Conservation (phyloP, 176 grass and related monocot genomes). For the Carex myosuroides region DNA sequence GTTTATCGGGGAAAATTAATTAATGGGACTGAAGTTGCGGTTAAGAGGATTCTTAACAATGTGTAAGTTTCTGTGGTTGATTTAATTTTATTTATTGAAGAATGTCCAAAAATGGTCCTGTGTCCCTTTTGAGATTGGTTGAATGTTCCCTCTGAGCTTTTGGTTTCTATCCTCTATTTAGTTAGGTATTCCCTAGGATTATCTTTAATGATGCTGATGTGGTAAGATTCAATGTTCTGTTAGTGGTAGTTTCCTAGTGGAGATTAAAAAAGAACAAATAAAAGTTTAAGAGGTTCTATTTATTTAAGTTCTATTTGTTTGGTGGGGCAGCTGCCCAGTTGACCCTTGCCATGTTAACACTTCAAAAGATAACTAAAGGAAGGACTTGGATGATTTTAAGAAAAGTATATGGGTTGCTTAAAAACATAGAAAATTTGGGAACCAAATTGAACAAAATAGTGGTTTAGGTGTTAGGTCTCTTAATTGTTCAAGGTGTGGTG, state of each 20-base stretch:
- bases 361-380: not conserved
- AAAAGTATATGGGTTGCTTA: not conserved
- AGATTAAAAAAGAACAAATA: not conserved
- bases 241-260: not conserved
- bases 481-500: not conserved
- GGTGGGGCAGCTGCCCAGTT: not conserved
- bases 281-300: not conserved
- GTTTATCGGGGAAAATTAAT: constrained; percentile 66
- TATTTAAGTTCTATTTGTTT: not conserved
- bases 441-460: not conserved
- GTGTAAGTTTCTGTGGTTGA: constrained; percentile 46
- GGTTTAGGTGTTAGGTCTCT: not conserved
- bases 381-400: not conserved
- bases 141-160: constrained; percentile 5
- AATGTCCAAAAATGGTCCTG: constrained; percentile 21
- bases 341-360: not conserved
- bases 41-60: constrained; percentile 97
- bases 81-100: constrained; percentile 17
- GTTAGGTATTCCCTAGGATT: not conserved
- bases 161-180: not conserved
- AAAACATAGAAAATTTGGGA: not conserved
- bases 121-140: not conserved
- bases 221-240: not conserved
- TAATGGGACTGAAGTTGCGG: constrained; percentile 81
- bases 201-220: constrained; percentile 3